These are phyloP conservation scores for Alternaria metachromatica DNA, from an alignment of 2,329 filamentous ascomycete genomes.

Conservation along the genomic window DNA sequence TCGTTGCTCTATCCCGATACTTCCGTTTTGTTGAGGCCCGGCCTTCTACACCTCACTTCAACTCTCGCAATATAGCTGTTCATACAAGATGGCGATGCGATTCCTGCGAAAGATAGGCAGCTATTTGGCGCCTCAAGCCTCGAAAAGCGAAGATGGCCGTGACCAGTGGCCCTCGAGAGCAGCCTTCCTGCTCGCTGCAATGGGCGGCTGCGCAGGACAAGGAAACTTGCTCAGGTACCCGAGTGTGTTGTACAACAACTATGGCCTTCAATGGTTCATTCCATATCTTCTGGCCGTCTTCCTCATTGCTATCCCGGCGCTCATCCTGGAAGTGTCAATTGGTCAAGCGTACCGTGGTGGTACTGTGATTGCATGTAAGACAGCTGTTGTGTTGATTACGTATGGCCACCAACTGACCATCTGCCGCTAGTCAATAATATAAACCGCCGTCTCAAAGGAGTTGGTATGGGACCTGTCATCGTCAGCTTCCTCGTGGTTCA, in stretches of 20 bases:
- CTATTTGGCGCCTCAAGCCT: conserved; percentile 44
- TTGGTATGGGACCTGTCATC: conserved; percentile 60
- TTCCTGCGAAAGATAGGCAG: conserved; percentile 29
- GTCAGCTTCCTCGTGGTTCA: conserved; percentile 60
- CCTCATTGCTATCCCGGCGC: conserved; percentile 62
- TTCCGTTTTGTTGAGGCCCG: neutral
- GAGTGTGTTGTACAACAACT: conserved; percentile 66
- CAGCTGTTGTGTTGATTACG: neutral
- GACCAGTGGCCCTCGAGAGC: conserved; percentile 64
- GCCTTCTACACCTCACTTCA: neutral
- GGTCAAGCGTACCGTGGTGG: conserved; percentile 64
- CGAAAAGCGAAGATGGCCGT: conserved; percentile 51
- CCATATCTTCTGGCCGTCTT: conserved; percentile 64
- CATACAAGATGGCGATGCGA: conserved; percentile 19
- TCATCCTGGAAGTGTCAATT: conserved; percentile 62
- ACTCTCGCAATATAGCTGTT: neutral
- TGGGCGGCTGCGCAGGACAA: conserved; percentile 65
- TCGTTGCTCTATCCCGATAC: neutral
- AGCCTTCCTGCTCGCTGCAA: conserved; percentile 63
- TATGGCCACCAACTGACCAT: neutral
- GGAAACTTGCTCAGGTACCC: conserved; percentile 66
- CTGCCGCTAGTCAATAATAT: conserved; percentile 51
- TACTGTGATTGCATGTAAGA: conserved; percentile 58
- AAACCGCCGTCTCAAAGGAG: conserved; percentile 60
- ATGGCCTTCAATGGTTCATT: conserved; percentile 67